Evolutionary conservation across 441 rosid species (phyloP), one percentile per base, ranked within the genome.

Genomic region (Kokia cookei): DNA sequence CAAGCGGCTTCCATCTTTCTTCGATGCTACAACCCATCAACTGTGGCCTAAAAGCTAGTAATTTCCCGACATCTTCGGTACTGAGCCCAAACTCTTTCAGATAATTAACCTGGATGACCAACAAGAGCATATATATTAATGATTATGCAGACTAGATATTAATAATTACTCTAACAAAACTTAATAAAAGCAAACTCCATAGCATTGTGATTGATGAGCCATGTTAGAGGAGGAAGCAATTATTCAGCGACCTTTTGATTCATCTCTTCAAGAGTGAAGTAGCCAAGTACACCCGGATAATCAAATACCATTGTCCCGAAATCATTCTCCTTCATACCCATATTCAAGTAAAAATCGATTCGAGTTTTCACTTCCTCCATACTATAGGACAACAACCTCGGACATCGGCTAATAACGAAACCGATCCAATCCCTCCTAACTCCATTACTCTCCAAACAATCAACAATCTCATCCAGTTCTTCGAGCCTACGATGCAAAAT

Each of bases 241-340:
- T 29, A 77, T 32, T 27, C 43, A 62, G 60, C 73, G 69, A 95
- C 97, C 96, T 91, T 93, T 75, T 82, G 81, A 68, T 89, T 85
- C 98, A 95, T 95, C 85, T 89, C 96, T 76, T 90, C 84, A 71
- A 91, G 78, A 5, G 90, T 84, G 65, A 84, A 91, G 73, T 76
- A 75, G 17, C 97, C 96, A 14, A 91, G 86, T 13, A 82, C 90
- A 77, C 88, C 88, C 13, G 98, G 98, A 77, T 80, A 93, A 77
- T 91, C 97, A 60, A 83, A 93, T 53, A 93, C 93, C 99, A 95
- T 91, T 0, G 96, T 93, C 77, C 98, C 96, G 71, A 95, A 95
- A 82, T 90, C 96, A 72, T 84, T 88, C 82, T 76, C 81, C 78
- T 81, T 86, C 98, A 93, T 90, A 55, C 93, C 95, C 97, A 90